These are phyloP conservation scores for Helianthus annuus DNA, from an alignment of 129 eudicot species.

Conservation along the genomic window HanXRQr2.0-SUNRISE NC_035436.2:165902839-165903338, in stretches of 20 bases:
- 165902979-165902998: slow-evolving; percentile 46
- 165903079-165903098: slow-evolving; percentile 77
- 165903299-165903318: slow-evolving; percentile 51
- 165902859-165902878: slow-evolving; percentile 61
- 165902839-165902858: slow-evolving; percentile 57
- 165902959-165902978: slow-evolving; percentile 44
- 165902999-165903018: slow-evolving; percentile 63
- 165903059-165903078: slow-evolving; percentile 77
- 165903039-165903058: slow-evolving; percentile 64
- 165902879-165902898: slow-evolving; percentile 65
- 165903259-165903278: slow-evolving; percentile 53
- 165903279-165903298: slow-evolving; percentile 61
- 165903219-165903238: slow-evolving; percentile 74
- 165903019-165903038: slow-evolving; percentile 59
- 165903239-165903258: slow-evolving; percentile 82
- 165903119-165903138: slow-evolving; percentile 50
- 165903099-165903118: slow-evolving; percentile 48
- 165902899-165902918: slow-evolving; percentile 49
- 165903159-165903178: slow-evolving; percentile 51
- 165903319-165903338: slow-evolving; percentile 68
- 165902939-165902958: slow-evolving; percentile 37
- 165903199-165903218: slow-evolving; percentile 64
- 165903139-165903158: slow-evolving; percentile 48
- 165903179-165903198: slow-evolving; percentile 59
- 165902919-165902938: slow-evolving; percentile 59